Evolutionary conservation across 257 asterid species (phyloP).

Genomic region (Rhazya stricta): DNA sequence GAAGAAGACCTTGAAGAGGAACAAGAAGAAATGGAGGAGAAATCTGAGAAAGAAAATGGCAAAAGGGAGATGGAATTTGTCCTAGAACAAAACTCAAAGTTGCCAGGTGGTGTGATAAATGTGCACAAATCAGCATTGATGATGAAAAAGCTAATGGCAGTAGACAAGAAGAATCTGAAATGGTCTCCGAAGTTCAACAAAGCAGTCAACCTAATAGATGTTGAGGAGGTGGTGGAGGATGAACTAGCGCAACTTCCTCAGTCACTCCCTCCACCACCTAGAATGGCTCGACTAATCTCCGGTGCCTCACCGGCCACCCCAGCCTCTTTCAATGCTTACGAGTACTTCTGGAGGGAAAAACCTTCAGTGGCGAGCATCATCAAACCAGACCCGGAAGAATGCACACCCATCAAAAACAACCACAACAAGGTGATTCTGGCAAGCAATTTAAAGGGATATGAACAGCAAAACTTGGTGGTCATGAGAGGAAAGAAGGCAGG

Average conservation of each 20-base stretch:
- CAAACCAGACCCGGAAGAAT: constrained; percentile 15
- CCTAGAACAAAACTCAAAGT: constrained; percentile 24
- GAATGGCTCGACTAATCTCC: constrained; percentile 30
- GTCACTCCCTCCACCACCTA: constrained; percentile 42
- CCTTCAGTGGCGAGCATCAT: constrained; percentile 20
- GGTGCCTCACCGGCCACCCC: constrained; percentile 18
- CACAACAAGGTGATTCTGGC: constrained; percentile 5
- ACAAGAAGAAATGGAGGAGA: constrained; percentile 8
- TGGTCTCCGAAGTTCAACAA: constrained; percentile 38
- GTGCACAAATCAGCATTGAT: constrained; percentile 35
- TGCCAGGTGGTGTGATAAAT: constrained; percentile 33
- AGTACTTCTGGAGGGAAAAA: constrained; percentile 67
- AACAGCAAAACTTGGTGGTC: constrained; percentile 23
- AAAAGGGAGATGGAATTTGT: constrained; percentile 11
- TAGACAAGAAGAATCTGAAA: constrained; percentile 36
- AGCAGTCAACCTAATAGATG: constrained; percentile 19
- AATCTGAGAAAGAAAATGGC: constrained; percentile 1
- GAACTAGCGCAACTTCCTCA: constrained; percentile 25
- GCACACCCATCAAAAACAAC: constrained; percentile 18
- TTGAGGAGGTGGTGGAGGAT: constrained; percentile 8
- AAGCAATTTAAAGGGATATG: constrained; percentile 17
- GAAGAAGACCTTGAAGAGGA: constrained; percentile 9
- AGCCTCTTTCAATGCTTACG: constrained; percentile 53
- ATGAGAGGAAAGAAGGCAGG: constrained; percentile 42
- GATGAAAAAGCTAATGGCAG: constrained; percentile 40